These are phyloP conservation scores for Zygotorulaspora chibaensis DNA, from an alignment of 805 yeast species.

Conservation along the genomic window DNA sequence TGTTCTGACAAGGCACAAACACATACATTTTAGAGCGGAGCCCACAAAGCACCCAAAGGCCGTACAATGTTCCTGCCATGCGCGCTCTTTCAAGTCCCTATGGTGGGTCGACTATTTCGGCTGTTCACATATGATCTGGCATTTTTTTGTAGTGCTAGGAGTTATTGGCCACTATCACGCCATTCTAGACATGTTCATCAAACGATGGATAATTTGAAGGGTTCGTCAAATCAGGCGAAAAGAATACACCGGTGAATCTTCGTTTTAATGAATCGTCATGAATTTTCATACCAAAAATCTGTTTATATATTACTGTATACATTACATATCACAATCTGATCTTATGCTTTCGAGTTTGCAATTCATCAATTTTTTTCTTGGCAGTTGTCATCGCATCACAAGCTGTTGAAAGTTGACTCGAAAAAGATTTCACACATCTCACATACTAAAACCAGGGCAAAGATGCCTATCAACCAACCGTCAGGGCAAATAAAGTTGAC, in stretches of 20 bases:
- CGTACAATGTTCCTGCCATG: conserved; percentile 15
- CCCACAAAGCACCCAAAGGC: conserved; percentile 36
- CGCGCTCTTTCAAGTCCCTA: conserved; percentile 45
- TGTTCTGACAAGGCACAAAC: conserved; percentile 31
- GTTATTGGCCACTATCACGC: conserved; percentile 86
- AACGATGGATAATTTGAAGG: conserved; percentile 24
- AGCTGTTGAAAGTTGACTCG: too few relatives aligned
- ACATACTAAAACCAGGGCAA: neutral
- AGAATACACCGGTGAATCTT: too few relatives aligned
- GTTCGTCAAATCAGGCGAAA: too few relatives aligned
- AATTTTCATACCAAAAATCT: neutral
- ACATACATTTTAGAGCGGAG: conserved; percentile 39
- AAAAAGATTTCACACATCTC: too few relatives aligned
- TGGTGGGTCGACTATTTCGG: conserved; percentile 83
- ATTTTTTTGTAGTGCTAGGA: conserved; percentile 82
- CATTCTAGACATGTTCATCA: conserved; percentile 62
- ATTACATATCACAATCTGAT: neutral
- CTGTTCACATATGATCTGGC: conserved; percentile 92
- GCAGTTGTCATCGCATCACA: too few relatives aligned
- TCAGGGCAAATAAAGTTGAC: conserved; percentile 83
- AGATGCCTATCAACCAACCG: conserved; percentile 77
- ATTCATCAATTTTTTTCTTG: neutral
- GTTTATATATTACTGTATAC: neutral
- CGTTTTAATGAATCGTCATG: too few relatives aligned
- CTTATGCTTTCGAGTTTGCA: neutral